Percentiles rank a stretch among this genome's conserved stretches.
Evolutionary conservation across 83 land plant genomes (phyloP).

Genomic region (Diphasiastrum complanatum): DNA sequence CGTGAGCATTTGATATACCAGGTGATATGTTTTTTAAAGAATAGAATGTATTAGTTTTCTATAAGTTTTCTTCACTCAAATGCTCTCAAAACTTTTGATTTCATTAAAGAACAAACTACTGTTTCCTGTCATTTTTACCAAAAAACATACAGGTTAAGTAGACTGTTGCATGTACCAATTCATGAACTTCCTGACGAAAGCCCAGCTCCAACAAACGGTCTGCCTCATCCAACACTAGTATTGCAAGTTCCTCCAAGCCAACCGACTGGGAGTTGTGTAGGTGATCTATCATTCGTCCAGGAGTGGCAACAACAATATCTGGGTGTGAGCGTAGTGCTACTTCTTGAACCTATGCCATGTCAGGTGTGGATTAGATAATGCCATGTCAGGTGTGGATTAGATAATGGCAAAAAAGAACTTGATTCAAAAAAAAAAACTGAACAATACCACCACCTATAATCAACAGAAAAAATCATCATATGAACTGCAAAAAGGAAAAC

Average conservation of each 20-base stretch:
- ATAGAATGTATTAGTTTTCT: too few species aligned
- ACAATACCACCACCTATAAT: too few species aligned
- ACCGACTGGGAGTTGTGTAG: slow-evolving; percentile 90
- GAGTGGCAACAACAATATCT: slow-evolving; percentile 96
- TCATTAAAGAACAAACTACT: too few species aligned
- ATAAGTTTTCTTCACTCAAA: too few species aligned
- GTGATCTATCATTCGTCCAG: slow-evolving; percentile 95
- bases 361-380: too few species aligned
- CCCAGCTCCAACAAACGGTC: slow-evolving; percentile 97
- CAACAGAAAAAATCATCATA: not conserved
- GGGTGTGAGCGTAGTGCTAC: slow-evolving; percentile 78
- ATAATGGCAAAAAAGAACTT: not conserved
- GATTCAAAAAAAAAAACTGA: not conserved
- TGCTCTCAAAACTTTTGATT: too few species aligned
- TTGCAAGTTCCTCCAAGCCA: slow-evolving; percentile 89
- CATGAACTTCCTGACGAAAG: slow-evolving; percentile 80
- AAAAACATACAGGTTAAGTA: not conserved
- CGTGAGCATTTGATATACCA: too few species aligned
- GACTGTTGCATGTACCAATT: slow-evolving; percentile 49
- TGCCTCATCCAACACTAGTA: slow-evolving; percentile 93
- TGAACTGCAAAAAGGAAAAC: not conserved
- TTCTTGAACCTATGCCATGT: slow-evolving; percentile 89
- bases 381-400: too few species aligned
- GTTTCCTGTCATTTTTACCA: too few species aligned
- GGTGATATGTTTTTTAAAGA: too few species aligned